Percentiles rank a stretch among this genome's conserved stretches.
These are phyloP conservation scores for Colletotrichum sidae DNA, from an alignment of 2,329 filamentous ascomycete species.

Conservation along the genomic window DNA sequence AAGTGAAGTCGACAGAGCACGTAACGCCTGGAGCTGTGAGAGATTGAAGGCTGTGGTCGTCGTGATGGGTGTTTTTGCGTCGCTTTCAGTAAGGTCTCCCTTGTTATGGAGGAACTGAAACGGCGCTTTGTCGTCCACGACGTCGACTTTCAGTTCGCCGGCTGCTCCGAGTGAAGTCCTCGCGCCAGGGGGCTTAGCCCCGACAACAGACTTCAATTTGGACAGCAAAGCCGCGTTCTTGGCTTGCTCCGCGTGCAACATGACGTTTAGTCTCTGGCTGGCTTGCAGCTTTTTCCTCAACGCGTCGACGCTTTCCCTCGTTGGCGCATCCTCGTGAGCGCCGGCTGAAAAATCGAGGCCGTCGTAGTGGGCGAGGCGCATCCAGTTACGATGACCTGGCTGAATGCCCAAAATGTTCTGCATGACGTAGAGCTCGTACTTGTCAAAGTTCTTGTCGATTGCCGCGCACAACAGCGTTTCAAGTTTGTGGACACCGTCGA, in stretches of 20 bases:
- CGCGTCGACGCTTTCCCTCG: conserved; percentile 75
- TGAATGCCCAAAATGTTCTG: conserved; percentile 82
- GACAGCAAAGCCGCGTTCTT: conserved; percentile 78
- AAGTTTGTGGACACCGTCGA: conserved; percentile 86
- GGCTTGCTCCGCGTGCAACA: conserved; percentile 75
- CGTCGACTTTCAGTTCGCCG: conserved; percentile 41
- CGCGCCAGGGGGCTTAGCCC: conserved; percentile 42
- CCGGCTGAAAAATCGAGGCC: conserved; percentile 62
- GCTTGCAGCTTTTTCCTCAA: conserved; percentile 81
- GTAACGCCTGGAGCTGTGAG: conserved; percentile 84
- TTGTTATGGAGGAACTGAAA: conserved; percentile 70
- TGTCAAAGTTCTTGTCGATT: conserved; percentile 87
- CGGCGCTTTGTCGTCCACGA: conserved; percentile 42
- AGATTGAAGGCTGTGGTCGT: conserved; percentile 84
- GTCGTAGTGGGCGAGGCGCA: conserved; percentile 87
- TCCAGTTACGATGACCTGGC: conserved; percentile 79
- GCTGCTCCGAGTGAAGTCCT: conserved; percentile 34
- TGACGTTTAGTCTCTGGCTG: conserved; percentile 78
- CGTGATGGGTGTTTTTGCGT: conserved; percentile 67
- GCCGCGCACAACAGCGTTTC: conserved; percentile 84
- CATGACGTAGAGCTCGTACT: conserved; percentile 90
- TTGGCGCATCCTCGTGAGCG: conserved; percentile 47
- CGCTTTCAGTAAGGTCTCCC: conserved; percentile 62
- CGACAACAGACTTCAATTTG: conserved; percentile 66
- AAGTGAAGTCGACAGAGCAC: conserved; percentile 71